Evolutionary conservation across 169 alveolate genomes (phyloP).

Genomic region (Plasmodium malariae): DNA sequence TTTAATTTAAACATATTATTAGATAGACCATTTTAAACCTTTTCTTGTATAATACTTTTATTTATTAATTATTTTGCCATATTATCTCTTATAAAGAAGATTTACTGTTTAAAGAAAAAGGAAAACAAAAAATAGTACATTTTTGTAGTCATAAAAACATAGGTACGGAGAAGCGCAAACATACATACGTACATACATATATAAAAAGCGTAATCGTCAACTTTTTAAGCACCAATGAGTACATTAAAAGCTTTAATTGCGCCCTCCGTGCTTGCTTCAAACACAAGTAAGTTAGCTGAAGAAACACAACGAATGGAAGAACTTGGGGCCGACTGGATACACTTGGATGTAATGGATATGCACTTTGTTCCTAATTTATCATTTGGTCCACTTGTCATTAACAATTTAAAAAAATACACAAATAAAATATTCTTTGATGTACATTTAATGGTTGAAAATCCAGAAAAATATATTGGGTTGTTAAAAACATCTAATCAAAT

Average conservation of each 20-base stretch:
- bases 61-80: not conserved
- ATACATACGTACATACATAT: not conserved
- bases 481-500: conserved; percentile 87
- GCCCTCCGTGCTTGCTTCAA: conserved; percentile 86
- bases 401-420: conserved; percentile 80
- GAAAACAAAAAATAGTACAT: not conserved
- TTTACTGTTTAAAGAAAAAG: not conserved
- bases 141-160: too few species aligned
- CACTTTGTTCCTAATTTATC: conserved; percentile 92
- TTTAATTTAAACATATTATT: too few species aligned
- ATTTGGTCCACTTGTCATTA: conserved; percentile 89
- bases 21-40: too few species aligned
- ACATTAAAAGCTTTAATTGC: conserved; percentile 78
- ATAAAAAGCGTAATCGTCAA: not conserved
- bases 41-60: not conserved
- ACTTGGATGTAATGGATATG: conserved; percentile 80
- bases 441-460: conserved; percentile 90
- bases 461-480: conserved; percentile 88
- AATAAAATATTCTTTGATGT: conserved; percentile 88
- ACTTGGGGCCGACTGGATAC: conserved; percentile 88
- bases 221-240: conserved; percentile 19
- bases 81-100: not conserved
- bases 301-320: conserved; percentile 81
- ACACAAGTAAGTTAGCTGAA: conserved; percentile 81
- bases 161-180: not conserved